phyloP scores from a whole-genome alignment of 2,329 filamentous ascomycete genomes.

The Verticillium longisporum region DNA sequence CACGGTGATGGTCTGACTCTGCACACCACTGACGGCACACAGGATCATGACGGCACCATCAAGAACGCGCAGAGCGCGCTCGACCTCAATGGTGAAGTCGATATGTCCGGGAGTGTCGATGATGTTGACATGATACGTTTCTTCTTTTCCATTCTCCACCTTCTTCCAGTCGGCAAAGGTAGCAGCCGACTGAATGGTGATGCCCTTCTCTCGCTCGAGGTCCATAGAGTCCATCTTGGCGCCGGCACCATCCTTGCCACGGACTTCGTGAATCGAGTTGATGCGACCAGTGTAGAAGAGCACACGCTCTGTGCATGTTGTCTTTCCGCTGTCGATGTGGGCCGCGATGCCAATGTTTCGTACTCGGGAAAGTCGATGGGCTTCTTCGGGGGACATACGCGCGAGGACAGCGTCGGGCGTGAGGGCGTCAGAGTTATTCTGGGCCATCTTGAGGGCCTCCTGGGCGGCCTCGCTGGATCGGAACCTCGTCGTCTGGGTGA shows the following conservation, averaged over 20 bases:
- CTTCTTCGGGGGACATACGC: constrained; percentile 76
- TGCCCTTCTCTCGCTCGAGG: constrained; percentile 94
- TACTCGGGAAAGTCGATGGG: constrained; percentile 68
- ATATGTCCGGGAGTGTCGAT: constrained; percentile 99
- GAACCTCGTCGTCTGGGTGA: constrained; percentile 23
- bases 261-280: constrained; percentile 93
- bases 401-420: constrained; percentile 60
- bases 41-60: constrained; percentile 98
- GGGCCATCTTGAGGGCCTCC: constrained; percentile 44
- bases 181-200: constrained; percentile 96
- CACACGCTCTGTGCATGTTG: constrained; percentile 90
- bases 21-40: constrained; percentile 93
- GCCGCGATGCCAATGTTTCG: constrained; percentile 98
- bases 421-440: constrained; percentile 44
- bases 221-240: constrained; percentile 99
- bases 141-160: constrained; percentile 72
- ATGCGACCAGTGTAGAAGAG: constrained; percentile 98
- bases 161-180: constrained; percentile 98
- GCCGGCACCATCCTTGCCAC: constrained; percentile 88
- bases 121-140: constrained; percentile 95
- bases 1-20: constrained; percentile 96
- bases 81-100: constrained; percentile 98
- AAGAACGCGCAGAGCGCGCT: constrained; percentile 86
- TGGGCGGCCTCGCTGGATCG: constrained; percentile 26
- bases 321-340: constrained; percentile 98